Percentiles rank a stretch among this genome's conserved stretches.
Conservation (phyloP, 495 filamentous ascomycete species). For the Talaromyces trachyspermus region DNA sequence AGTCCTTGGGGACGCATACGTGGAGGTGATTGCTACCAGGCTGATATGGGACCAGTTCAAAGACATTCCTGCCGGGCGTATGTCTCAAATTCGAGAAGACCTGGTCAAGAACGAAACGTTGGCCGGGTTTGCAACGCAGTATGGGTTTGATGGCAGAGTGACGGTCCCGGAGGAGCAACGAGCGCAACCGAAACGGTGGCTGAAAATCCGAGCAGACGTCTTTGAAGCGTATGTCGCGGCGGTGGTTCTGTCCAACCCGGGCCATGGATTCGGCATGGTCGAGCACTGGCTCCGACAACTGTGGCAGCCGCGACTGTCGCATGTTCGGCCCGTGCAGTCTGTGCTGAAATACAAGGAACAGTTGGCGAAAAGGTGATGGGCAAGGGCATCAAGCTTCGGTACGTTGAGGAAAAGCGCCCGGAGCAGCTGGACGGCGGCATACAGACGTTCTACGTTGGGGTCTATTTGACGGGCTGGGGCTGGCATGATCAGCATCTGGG, state of each 20-base stretch:
- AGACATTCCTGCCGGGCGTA: slow-evolving; percentile 47
- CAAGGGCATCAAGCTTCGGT: slow-evolving; percentile 57
- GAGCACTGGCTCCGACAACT: slow-evolving; percentile 62
- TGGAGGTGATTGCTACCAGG: slow-evolving; percentile 60
- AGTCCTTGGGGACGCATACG: slow-evolving; percentile 68
- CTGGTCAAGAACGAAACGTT: slow-evolving; percentile 75
- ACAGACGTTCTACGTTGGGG: slow-evolving; percentile 59
- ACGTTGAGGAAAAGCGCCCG: slow-evolving; percentile 48
- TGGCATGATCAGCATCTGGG: slow-evolving; percentile 58
- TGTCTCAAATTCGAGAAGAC: slow-evolving; percentile 58
- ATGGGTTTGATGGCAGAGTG: slow-evolving; percentile 55
- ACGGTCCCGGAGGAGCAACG: slow-evolving; percentile 37
- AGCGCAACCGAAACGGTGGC: slow-evolving; percentile 40
- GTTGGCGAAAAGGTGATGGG: slow-evolving; percentile 50
- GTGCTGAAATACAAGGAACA: slow-evolving; percentile 41
- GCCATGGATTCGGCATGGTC: slow-evolving; percentile 49
- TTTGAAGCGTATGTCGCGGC: slow-evolving; percentile 87
- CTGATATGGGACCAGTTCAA: slow-evolving; percentile 59
- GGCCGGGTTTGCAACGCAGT: slow-evolving; percentile 52
- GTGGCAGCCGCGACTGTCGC: slow-evolving; percentile 49
- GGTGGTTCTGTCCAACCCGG: slow-evolving; percentile 55
- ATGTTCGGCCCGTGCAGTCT: slow-evolving; percentile 30
- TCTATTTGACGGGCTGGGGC: slow-evolving; percentile 68
- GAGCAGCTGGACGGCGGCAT: slow-evolving; percentile 49
- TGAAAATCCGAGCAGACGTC: slow-evolving; percentile 72